Conservation (phyloP, 2,329 filamentous ascomycete genomes). For the Ophiostoma piceae region DNA sequence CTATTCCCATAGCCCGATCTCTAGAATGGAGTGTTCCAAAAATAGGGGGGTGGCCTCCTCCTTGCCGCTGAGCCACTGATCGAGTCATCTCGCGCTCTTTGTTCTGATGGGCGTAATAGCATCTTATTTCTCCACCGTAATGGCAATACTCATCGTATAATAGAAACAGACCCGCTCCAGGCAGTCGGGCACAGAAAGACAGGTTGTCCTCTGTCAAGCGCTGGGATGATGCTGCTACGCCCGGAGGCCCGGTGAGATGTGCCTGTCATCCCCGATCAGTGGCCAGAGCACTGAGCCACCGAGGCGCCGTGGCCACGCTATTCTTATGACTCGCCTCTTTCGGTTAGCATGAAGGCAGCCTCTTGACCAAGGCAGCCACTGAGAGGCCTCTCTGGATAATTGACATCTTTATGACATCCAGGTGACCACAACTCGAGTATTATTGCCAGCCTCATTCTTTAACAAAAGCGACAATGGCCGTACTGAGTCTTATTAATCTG, state of each 20-base stretch:
- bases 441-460: neutral
- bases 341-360: neutral
- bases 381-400: conserved; percentile 7
- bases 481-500: neutral
- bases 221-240: neutral
- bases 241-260: neutral
- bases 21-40: neutral
- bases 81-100: conserved; percentile 2
- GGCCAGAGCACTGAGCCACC: neutral
- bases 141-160: neutral
- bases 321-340: neutral
- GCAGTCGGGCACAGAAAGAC: neutral
- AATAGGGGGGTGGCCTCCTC: conserved; percentile 9
- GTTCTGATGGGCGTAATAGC: neutral
- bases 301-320: neutral
- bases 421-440: neutral
- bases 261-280: neutral
- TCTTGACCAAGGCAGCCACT: conserved; percentile 14
- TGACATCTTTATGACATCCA: neutral
- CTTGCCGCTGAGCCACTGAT: conserved; percentile 13
- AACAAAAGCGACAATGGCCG: neutral
- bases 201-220: conserved; percentile 7
- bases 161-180: neutral
- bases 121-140: neutral
- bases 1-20: neutral